phyloP scores from a whole-genome alignment of 179 eudicot species.

The Beta corolliflora region DNA sequence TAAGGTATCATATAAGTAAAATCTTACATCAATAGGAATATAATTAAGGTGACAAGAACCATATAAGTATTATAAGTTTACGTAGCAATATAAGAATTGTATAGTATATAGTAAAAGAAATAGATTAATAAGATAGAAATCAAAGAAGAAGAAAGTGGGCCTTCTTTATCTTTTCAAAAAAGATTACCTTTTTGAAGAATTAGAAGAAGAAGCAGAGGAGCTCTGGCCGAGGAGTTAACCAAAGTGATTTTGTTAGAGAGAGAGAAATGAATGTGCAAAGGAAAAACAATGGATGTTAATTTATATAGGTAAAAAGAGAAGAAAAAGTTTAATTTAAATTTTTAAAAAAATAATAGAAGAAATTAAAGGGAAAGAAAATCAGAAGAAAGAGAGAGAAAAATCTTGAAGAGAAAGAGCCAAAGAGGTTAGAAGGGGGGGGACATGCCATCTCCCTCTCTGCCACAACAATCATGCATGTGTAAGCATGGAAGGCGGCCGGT shows the following conservation, averaged over 20 bases:
- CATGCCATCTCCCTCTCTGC: constrained; percentile 40
- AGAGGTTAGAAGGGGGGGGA: constrained; percentile 23
- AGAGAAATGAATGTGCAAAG: not conserved
- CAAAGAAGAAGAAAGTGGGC: constrained; percentile 30
- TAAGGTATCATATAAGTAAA: not conserved
- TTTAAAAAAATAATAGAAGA: not conserved
- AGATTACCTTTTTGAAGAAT: constrained; percentile 52
- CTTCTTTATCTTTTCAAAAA: constrained; percentile 46
- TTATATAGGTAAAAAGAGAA: constrained; percentile 8
- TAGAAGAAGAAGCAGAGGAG: constrained; percentile 29
- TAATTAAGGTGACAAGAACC: no score
- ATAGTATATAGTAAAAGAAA: constrained; percentile 9
- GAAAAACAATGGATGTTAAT: constrained; percentile 3
- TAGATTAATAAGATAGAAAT: not conserved
- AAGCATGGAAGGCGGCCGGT: constrained; percentile 88
- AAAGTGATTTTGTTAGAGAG: constrained; percentile 5
- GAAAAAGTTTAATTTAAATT: not conserved
- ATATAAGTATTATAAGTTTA: no score
- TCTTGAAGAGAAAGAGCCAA: not conserved
- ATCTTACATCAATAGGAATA: no score
- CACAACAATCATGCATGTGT: constrained; percentile 91
- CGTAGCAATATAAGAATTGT: not conserved
- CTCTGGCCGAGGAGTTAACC: constrained; percentile 13
- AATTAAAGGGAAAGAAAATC: not conserved
- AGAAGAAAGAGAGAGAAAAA: not conserved